Evolutionary conservation across 2,329 filamentous ascomycete genomes (phyloP), one percentile per base, ranked within the genome.

Genomic region (Ampelomyces quisqualis): DNA sequence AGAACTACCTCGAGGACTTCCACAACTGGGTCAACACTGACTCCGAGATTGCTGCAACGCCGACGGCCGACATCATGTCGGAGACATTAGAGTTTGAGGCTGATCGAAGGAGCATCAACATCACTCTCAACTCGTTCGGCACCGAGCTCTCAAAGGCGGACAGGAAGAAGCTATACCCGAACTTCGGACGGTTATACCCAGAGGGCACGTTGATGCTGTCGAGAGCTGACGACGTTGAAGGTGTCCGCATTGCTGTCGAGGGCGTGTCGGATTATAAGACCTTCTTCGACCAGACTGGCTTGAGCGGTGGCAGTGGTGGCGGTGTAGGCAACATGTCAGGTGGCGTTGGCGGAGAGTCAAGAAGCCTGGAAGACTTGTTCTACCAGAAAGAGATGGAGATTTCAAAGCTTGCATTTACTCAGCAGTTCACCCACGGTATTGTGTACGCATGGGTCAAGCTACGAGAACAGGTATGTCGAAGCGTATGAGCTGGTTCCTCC

Each of bases 351-450:
- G 77, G 81, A 11, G 90, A 95, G 55, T 86, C 88, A 34, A 90
- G 88, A 74, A 96, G 90, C 60, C 71, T 98, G 58, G 93, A 98
- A 68, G 93, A 98, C 65, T 78, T 98, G 75, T 98, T 98, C 73
- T 98, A 98, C 69, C 89, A 96, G 70, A 97, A 95, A 74, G 93
- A 98, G 74, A 97, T 97, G 93, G 90, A 98, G 69, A 86, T 97
- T 51, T 91, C 88, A 40, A 98, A 98, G 78, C 74, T 85, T 46
- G 89, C 90, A 7, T 98, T 98, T 66, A 98, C 93, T 4, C 81
- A 89, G 56, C 93, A 98, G 69, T 98, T 98, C 69, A 95, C 90
- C 10, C 90, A 88, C 59, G 87, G 88, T 23, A 88, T 97, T 55
- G 88, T 98, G 35, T 98, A 97, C 67, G 90, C 90, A 13, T 98